Base-by-base conservation (phyloP, 768 basidiomycete genomes). In the Lactifluus hygrophoroides region DNA sequence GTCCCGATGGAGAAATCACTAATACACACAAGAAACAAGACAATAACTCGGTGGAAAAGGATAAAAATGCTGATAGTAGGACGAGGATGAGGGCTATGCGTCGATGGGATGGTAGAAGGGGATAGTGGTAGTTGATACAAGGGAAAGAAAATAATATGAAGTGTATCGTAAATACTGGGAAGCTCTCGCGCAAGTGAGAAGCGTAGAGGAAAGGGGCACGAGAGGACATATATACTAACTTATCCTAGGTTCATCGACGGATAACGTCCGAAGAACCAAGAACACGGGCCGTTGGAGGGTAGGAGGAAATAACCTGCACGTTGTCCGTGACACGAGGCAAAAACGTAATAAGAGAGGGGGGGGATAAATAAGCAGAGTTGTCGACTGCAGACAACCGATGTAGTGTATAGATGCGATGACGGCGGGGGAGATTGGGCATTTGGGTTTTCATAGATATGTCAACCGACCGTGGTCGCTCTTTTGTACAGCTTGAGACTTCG, bases 201-300 rank as follows among this genome's bases (percentile, higher is more conserved):
- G 3, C 21, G 34, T 14, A 37, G 23, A 35, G 50, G 17, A 37
- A 19, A 25, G 14, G 25, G 37, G 51, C 43, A 10, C 47, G 5
- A 21, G 4, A 11, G 44, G 37, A 40, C 42, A 46, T 54, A 60
- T 60, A 62, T 48, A 62, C 53, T 35, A 49, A 59, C 40, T 55
- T 46, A 55, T 30, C 38, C 52, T 34, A 52, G 57, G 56, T 25
- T 55, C 42, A 54, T 17, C 46, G 44, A 50, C 65, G 66, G n/a
- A 70, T 67, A 68, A 64, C 60, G 69, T 72, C 70, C 70, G 72
- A 70, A 67, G 69, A 77, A 72, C 70, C 76, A 74, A 75, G 69
- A 75, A 72, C 70, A 75, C 71, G 55, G 57, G 59, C 53, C 40
- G 51, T 56, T 61, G 64, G 65, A 65, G 63, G 63, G 63, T 64